Percentiles rank a stretch among this genome's conserved stretches.
These are phyloP conservation scores for Entomophthora muscae DNA, from an alignment of 371 early-diverging fungal species.

Conservation along the genomic window DNA sequence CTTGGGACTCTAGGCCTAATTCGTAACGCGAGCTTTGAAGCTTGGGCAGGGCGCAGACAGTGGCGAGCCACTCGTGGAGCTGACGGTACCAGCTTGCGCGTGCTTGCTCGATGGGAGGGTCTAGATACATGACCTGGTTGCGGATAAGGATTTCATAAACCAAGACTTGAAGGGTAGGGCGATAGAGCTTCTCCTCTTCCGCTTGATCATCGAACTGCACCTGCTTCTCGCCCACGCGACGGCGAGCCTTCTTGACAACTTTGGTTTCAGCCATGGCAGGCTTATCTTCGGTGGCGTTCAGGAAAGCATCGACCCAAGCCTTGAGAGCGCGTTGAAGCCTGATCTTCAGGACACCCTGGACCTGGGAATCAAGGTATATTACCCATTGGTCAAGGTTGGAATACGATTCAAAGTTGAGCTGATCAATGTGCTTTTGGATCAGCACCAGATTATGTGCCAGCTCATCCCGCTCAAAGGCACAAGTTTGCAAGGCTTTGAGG, in stretches of 20 bases:
- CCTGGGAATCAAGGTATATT: conserved; percentile 51
- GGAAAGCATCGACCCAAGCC: conserved; percentile 53
- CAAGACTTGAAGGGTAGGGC: conserved; percentile 37
- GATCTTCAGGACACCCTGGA: conserved; percentile 57
- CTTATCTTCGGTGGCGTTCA: conserved; percentile 17
- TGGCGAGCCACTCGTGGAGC: conserved; percentile 82
- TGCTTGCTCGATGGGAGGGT: conserved; percentile 90
- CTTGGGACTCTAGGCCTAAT: conserved; percentile 43
- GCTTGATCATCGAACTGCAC: conserved; percentile 17
- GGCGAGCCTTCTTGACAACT: conserved; percentile 22
- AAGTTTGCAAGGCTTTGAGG: conserved; percentile 66
- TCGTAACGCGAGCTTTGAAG: conserved; percentile 87
- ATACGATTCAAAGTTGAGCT: conserved; percentile 81
- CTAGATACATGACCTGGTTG: conserved; percentile 89
- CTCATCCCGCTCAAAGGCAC: conserved; percentile 46
- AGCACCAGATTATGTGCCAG: conserved; percentile 51
- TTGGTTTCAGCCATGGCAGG: conserved; percentile 20
- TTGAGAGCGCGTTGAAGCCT: conserved; percentile 68
- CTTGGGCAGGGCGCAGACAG: conserved; percentile 53
- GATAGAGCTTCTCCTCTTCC: conserved; percentile 25
- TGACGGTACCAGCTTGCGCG: conserved; percentile 74
- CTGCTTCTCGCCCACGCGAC: conserved; percentile 18
- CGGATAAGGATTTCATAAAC: conserved; percentile 73
- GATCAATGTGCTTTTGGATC: conserved; percentile 81
- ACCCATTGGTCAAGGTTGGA: conserved; percentile 89